Percentiles rank a stretch among this genome's conserved stretches.
Conservation (phyloP, 2,329 filamentous ascomycete genomes). For the Hortaea werneckii region DNA sequence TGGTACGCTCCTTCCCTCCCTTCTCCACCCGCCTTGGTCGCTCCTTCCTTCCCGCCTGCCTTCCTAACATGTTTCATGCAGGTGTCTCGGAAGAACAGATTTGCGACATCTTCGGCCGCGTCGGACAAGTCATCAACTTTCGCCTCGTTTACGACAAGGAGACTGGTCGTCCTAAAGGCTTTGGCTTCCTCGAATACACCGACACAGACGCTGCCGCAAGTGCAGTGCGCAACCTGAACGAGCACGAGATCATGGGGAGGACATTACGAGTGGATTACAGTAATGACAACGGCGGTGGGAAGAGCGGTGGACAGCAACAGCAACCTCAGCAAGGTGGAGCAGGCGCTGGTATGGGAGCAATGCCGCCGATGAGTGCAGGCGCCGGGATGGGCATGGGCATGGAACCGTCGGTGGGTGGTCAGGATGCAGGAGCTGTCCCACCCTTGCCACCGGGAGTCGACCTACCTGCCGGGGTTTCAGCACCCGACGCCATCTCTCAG, state of each 20-base stretch:
- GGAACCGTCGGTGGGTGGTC: not conserved
- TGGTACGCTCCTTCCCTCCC: conserved; percentile 37
- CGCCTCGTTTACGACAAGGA: conserved; percentile 91
- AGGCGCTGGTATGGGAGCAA: conserved; percentile 15
- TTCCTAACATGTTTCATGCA: conserved; percentile 28
- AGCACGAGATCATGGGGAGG: conserved; percentile 88
- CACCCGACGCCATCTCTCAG: conserved; percentile 82
- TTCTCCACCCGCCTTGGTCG: not conserved
- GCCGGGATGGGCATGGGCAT: conserved; percentile 4
- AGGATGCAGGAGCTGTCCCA: conserved; percentile 51
- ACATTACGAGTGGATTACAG: conserved; percentile 94
- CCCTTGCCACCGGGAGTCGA: conserved; percentile 78
- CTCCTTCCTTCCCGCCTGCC: not conserved
- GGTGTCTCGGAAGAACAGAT: conserved; percentile 95
- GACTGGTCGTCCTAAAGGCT: conserved; percentile 88
- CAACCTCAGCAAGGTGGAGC: conserved; percentile 6
- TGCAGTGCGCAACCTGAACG: conserved; percentile 89
- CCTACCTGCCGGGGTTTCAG: conserved; percentile 69
- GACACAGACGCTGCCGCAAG: conserved; percentile 87
- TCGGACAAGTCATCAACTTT: conserved; percentile 84
- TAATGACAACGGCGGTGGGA: conserved; percentile 73
- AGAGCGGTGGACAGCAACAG: not conserved
- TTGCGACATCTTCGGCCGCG: conserved; percentile 81
- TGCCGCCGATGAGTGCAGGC: not conserved
- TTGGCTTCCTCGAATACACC: conserved; percentile 91